Evolutionary conservation across 345 rosid genomes (phyloP), one percentile per base, ranked within the genome.

Genomic region (Ceriops tagal): DNA sequence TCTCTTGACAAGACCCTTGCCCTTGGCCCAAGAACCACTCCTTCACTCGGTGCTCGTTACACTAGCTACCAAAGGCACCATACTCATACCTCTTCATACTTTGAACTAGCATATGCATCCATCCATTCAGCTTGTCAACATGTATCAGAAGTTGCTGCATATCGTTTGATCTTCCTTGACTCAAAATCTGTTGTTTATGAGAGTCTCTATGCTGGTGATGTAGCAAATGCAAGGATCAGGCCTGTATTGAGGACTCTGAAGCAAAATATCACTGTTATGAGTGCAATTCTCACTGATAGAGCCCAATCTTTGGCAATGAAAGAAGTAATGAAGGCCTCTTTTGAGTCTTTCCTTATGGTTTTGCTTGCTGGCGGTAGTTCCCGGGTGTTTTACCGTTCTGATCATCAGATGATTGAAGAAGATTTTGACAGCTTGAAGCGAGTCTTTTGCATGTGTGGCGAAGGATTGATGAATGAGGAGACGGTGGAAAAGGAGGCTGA

Each of bases 141-240:
- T 34, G 90, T 89, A 20, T 93, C 96, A 21, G 98, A 91, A 79
- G 98, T 91, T 22, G 96, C 97, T 0, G 97, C 97, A 15, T 85
- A 88, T 66, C 80, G 98, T 35, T 58, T 93, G 63, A 86, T 87
- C 68, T 91, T 91, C 82, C 81, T 81, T 1, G 98, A 93, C 71
- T 93, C 96, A 0, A 87, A 73, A 66, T 74, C 84, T 21, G 89
- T 87, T 20, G 76, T 89, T 59, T 91, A 91, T 62, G 95, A 91
- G 1, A 82, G 82, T 31, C 90, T 93, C 26, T 93, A 93, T 47
- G 67, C 77, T 5, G 89, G 77, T 26, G 92, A 87, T 51, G 95
- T 86, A 19, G 74, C 81, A 0, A 85, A 81, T 65, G 34, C 91
- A 3, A 84, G 97, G 68, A 81, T 87, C 24, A 80, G 67, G 72